A percentile compares a stretch with the other conserved stretches of the same genome.
These are phyloP conservation scores for Lunasporangiospora selenospora DNA, from an alignment of 192 early-diverging fungal genomes.

Conservation along the genomic window DNA sequence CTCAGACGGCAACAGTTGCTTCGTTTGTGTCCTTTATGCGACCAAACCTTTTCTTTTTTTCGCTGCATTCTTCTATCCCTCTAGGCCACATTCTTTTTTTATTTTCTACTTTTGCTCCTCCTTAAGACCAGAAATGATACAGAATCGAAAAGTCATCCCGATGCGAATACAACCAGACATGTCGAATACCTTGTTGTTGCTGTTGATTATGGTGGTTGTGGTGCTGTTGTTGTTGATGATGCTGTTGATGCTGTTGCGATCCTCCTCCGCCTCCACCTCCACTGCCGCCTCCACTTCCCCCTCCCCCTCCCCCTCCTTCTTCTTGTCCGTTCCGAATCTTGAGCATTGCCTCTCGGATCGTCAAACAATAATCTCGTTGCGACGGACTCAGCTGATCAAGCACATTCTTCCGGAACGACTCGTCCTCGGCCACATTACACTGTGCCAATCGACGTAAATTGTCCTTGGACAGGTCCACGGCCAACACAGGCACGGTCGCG, in stretches of 20 bases:
- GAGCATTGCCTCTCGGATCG: constrained; percentile 45
- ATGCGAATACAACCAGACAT: constrained; percentile 78
- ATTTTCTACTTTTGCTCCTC: background rate
- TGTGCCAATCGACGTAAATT: constrained; percentile 61
- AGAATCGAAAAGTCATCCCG: constrained; percentile 68
- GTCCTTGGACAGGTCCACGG: constrained; percentile 67
- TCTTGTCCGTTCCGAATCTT: constrained; percentile 56
- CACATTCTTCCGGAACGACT: constrained; percentile 63
- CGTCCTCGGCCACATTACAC: constrained; percentile 66
- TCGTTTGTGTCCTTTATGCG: no score
- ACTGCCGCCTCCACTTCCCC: constrained; percentile 7
- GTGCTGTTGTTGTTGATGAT: no score
- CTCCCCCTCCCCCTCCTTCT: background rate
- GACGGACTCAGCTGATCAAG: constrained; percentile 48
- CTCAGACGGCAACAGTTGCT: no score
- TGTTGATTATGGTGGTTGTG: no score
- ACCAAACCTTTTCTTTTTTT: no score
- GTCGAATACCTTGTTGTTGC: constrained; percentile 51
- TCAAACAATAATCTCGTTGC: constrained; percentile 54
- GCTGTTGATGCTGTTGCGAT: constrained; percentile 28
- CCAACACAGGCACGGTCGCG: constrained; percentile 64
- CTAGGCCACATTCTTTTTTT: no score
- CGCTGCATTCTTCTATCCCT: no score
- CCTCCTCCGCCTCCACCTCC: constrained; percentile 23
- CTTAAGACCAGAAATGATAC: constrained; percentile 59